phyloP scores from a whole-genome alignment of 2,329 filamentous ascomycete genomes.

The Sclerotinia glacialis region DNA sequence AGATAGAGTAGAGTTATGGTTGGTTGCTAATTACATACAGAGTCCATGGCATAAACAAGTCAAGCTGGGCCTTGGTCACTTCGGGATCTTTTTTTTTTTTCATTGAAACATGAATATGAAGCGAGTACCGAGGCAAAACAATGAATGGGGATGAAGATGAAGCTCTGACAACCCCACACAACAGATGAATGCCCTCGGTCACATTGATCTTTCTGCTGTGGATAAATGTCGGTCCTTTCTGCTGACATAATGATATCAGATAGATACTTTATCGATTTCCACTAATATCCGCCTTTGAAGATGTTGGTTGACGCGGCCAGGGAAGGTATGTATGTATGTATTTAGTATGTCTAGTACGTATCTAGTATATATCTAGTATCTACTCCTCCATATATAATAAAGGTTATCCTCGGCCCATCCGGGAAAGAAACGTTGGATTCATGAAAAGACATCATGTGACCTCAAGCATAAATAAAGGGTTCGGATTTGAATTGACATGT shows the following conservation, averaged over 20 bases:
- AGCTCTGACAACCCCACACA: slow-evolving; percentile 1
- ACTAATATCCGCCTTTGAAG: neutral
- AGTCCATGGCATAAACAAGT: slow-evolving; percentile 1
- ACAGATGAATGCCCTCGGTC: slow-evolving; percentile 3
- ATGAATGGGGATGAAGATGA: neutral
- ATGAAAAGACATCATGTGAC: slow-evolving; percentile 19
- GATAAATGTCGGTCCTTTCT: neutral
- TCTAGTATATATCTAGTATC: too few relatives aligned
- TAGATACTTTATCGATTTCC: neutral
- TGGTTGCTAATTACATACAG: slow-evolving; percentile 4
- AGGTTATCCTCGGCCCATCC: slow-evolving; percentile 10
- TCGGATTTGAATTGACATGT: slow-evolving; percentile 3
- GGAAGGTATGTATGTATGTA: neutral
- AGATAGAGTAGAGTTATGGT: slow-evolving; percentile 3
- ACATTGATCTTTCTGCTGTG: neutral
- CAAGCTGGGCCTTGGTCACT: neutral
- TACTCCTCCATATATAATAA: too few relatives aligned
- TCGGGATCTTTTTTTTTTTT: slow-evolving; percentile 12
- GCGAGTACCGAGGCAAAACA: slow-evolving; percentile 16
- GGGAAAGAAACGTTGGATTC: slow-evolving; percentile 6
- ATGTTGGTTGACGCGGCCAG: neutral
- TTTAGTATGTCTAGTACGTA: too few relatives aligned
- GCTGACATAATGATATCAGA: neutral
- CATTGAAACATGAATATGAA: slow-evolving; percentile 10
- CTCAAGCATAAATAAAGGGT: neutral